A percentile compares a stretch with the other conserved stretches of the same genome.
Conservation (phyloP, 2,329 filamentous ascomycete genomes). For the Fusarium poae region DNA sequence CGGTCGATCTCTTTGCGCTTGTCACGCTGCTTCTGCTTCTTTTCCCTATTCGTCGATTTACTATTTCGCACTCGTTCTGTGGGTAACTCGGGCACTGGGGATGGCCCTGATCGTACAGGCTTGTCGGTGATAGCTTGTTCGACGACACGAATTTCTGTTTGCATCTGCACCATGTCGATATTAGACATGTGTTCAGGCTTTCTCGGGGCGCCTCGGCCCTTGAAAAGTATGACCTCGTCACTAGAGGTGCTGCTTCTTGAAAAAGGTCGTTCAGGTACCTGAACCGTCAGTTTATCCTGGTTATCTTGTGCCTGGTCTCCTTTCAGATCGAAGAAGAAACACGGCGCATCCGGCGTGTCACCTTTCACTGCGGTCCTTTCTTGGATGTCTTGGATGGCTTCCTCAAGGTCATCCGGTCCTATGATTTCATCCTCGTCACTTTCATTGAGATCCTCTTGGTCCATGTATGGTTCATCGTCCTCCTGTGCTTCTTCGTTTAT, state of each 20-base stretch:
- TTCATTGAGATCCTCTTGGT: constrained; percentile 9
- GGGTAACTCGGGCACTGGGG: constrained; percentile 1
- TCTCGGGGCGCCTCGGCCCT: constrained; percentile 61
- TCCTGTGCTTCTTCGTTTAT: not conserved
- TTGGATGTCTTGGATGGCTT: constrained; percentile 36
- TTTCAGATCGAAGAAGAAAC: constrained; percentile 57
- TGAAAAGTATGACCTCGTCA: constrained; percentile 76
- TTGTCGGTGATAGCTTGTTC: constrained; percentile 40
- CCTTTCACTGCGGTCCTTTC: constrained; percentile 3
- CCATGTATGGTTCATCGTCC: not conserved
- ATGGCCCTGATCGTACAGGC: constrained; percentile 7
- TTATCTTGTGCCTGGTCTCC: constrained; percentile 44
- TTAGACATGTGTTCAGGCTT: constrained; percentile 33
- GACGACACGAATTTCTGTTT: constrained; percentile 52
- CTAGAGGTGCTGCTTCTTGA: constrained; percentile 63
- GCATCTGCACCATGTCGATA: constrained; percentile 49
- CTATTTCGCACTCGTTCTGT: not conserved
- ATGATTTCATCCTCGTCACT: constrained; percentile 22
- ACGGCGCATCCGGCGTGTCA: constrained; percentile 10
- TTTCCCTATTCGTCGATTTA: constrained; percentile 20
- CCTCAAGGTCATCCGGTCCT: constrained; percentile 43
- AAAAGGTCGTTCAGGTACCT: constrained; percentile 36
- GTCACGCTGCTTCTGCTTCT: constrained; percentile 37
- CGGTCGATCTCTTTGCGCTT: constrained; percentile 34
- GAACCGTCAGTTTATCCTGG: not conserved